Base-by-base conservation (phyloP, 176 grass and related monocot species). In the Carex cristatella region DNA sequence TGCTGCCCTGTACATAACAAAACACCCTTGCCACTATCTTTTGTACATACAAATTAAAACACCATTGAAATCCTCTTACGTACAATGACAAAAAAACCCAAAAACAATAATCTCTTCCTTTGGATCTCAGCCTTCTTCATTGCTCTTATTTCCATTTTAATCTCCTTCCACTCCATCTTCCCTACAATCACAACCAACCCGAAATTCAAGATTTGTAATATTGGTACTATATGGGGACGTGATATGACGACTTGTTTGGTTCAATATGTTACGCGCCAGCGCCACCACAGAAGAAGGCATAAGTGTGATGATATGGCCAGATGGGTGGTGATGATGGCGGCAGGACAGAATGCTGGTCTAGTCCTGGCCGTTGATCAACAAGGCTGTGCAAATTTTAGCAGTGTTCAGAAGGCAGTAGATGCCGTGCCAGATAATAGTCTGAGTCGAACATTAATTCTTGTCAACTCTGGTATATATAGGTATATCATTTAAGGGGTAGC, bases 351-450 rank as follows among this genome's bases (percentile, higher is more conserved):
- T 56, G 77, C 71, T 18, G 80, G 80, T 49, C 83, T 94, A 49
- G 67, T 97, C 44, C 79, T 94, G 38, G 87, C 89, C 28, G 94
- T 97, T 46, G 94, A 92, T 64, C 90, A 61, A 63, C 86, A 35
- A 64, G 91, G 94, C n/a, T 97, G 90, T 66, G 90, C 81, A 58
- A 91, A 92, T 88, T 97, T 92, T 84, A 94, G 80, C 44, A 92
- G 69, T 51, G n/a, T 97, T 58, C 92, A 94, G 90, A 88, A 83
- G 30, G 92, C 94, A 3, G 44, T 97, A 12, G 94, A 97, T 83
- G 88, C 87, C 4, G 89, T 89, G 49, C 92, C 92, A 4, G 87
- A 88, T 82, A 65, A 91, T 65, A 81, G 87, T 49, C 1, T 19
- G n/a, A 79, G 60, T 28, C 83, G 89, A 10, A 91, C 89, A 46